These are phyloP conservation scores for Annulohypoxylon nitens DNA, from an alignment of 495 filamentous ascomycete genomes.

Conservation along the genomic window DNA sequence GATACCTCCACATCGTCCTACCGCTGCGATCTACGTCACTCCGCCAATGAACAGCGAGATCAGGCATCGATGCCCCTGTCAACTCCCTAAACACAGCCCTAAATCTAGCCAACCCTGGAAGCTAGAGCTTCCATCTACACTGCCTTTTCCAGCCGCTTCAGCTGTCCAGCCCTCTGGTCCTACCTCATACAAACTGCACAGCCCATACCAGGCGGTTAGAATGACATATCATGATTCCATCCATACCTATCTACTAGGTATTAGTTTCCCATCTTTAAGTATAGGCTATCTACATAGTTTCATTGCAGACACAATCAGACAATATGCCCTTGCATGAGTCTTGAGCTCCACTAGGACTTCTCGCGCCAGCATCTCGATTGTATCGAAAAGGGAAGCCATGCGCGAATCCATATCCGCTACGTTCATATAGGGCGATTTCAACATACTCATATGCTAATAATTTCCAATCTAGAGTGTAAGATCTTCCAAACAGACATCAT, in stretches of 20 bases:
- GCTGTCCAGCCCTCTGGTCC: background rate
- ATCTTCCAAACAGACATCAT: background rate
- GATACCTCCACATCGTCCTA: background rate
- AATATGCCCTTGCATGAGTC: slow-evolving; percentile 3
- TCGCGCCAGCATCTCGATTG: background rate
- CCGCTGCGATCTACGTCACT: background rate
- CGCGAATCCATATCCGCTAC: background rate
- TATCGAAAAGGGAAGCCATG: background rate
- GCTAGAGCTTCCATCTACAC: slow-evolving; percentile 1
- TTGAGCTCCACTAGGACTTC: background rate
- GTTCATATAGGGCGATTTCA: background rate
- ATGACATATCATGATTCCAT: background rate
- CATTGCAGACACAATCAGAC: background rate
- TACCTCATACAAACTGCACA: too few species aligned
- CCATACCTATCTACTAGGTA: too few species aligned
- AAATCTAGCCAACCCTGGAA: background rate
- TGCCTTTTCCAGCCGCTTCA: slow-evolving; percentile 5
- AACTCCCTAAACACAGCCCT: background rate
- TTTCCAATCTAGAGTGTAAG: background rate
- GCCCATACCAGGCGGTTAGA: background rate
- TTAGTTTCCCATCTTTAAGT: background rate
- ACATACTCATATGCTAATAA: background rate
- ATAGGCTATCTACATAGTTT: background rate
- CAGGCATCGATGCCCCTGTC: slow-evolving; percentile 1
- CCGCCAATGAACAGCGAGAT: slow-evolving; percentile 2